Base-by-base conservation (phyloP, 1,139 yeast genomes). In the Arxiozyma telluris region DNA sequence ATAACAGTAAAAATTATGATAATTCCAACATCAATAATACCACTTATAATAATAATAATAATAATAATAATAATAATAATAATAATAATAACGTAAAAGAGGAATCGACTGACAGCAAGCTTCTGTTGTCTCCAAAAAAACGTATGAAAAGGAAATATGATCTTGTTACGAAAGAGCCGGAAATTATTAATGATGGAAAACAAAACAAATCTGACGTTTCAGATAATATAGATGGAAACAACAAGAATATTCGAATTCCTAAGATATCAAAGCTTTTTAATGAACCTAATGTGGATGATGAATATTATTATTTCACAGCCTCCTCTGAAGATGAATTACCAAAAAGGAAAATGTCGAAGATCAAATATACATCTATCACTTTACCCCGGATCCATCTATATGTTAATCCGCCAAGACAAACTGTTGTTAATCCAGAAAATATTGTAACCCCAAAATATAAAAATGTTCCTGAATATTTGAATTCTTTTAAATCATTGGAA, bases 381-480 rank as follows among this genome's bases (percentile, higher is more conserved):
- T 51, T 15, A 45, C 30, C 53, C 1, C 59, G 65, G 60, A 57
- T 84, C 18, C 74, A 73, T 11, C 62, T 87, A 22, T 77, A 73
- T 44, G 75, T 75, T 50, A 64, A 78, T 1, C 72, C 81, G 6
- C 86, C 89, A 0, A 76, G 77, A 12, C 85, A 84, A 30, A 70
- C 80, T 9, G 76, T 88, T 5, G 84, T 95, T 0, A 91, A 89
- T 65, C 97, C 97, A 1, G 77, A 81, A 4, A 96, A 89, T 71
- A 70, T 78, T 1, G 69, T 78, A 0, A 64, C 64, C 3, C 79
- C 82, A 1, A 61, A 72, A 52, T 77, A 65, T 57, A 58, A 61
- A 15, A 66, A 72, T 7, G 59, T 84, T 41, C 73, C 70, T 7
- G 73, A 67, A 0, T 79, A 76, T 56, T 69, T 84, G 39, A 59